Base-by-base conservation (phyloP, 2,329 filamentous ascomycete species). In the Botrytis fragariae region DNA sequence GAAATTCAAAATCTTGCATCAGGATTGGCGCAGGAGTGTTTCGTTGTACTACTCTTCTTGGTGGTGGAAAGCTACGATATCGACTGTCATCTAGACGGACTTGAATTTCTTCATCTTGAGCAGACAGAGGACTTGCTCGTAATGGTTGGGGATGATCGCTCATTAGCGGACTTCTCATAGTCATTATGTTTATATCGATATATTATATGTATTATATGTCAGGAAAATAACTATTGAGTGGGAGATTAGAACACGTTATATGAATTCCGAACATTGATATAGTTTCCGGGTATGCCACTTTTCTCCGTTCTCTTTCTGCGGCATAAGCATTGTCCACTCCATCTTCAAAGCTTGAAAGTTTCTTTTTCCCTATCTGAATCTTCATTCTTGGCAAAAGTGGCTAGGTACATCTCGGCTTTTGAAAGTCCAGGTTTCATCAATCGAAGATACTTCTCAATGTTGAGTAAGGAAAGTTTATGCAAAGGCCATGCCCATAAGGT, bases 1-100 rank as follows among this genome's bases (percentile, higher is more conserved):
- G 35, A 48, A 42, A 54, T 39, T 57, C 64, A n/a, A 68, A 68
- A 2, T 57, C 35, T 68, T 68, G 64, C 35, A 68, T 57, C 5
- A 35, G 25, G 20, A 68, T 68, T 39, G 64, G 64, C 35, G 51
- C 51, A 22, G 37, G 39, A 42, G 20, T 42, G 35, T 37, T 54
- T 68, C 35, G 64, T 22, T 54, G 64, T 4, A 68, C 45, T 39
- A 20, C 64, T 68, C 45, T n/a, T 29, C 64, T 54, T 42, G 45
- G 48, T 57, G 64, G 45, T 39, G 35, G 25, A 5, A 68, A 29
- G 32, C 32, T 68, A 22, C 45, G 45, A 54, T 54, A 68, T 39
- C 45, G 64, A 54, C 45, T 68, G 37, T 68, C 64, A 35, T 68
- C 35, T 22, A 57, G 32, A 57, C 35, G 45, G 48, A 29, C 42